Evolutionary conservation across 352 stramenopile genomes (phyloP).

Genomic region (Phytopythium cucurbitacearum): DNA sequence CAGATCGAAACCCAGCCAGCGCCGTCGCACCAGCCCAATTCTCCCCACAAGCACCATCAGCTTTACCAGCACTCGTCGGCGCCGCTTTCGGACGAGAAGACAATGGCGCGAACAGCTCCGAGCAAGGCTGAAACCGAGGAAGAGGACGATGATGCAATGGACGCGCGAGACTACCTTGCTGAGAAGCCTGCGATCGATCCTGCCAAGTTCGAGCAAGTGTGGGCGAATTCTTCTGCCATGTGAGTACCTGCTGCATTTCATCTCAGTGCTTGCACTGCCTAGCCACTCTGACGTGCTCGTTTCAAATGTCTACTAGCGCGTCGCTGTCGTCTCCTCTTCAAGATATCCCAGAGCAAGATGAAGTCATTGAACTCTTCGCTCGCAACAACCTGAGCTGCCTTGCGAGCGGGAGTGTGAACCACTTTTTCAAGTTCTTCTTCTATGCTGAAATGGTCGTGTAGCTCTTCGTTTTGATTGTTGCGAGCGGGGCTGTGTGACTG

Average conservation of each 20-base stretch:
- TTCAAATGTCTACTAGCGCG: slow-evolving; percentile 25
- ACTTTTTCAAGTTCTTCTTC: slow-evolving; percentile 87
- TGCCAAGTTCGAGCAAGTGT: slow-evolving; percentile 77
- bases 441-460: slow-evolving; percentile 74
- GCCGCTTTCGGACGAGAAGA: neutral
- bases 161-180: slow-evolving; percentile 61
- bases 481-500: neutral
- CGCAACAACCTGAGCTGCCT: slow-evolving; percentile 73
- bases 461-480: neutral
- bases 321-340: slow-evolving; percentile 41
- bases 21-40: slow-evolving; percentile 8
- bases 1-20: slow-evolving; percentile 6
- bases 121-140: slow-evolving; percentile 33
- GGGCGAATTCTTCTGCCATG: slow-evolving; percentile 64
- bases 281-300: neutral
- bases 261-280: slow-evolving; percentile 3
- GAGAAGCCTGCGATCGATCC: slow-evolving; percentile 61
- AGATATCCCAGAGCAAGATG: slow-evolving; percentile 64
- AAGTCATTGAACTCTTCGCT: slow-evolving; percentile 71
- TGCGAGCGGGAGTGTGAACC: slow-evolving; percentile 65
- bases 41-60: slow-evolving; percentile 6
- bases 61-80: too few relatives aligned
- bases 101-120: slow-evolving; percentile 14
- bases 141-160: slow-evolving; percentile 52
- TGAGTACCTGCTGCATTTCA: slow-evolving; percentile 30